Conservation (phyloP, 73 alveolate genomes). For the Stentor coeruleus region DNA sequence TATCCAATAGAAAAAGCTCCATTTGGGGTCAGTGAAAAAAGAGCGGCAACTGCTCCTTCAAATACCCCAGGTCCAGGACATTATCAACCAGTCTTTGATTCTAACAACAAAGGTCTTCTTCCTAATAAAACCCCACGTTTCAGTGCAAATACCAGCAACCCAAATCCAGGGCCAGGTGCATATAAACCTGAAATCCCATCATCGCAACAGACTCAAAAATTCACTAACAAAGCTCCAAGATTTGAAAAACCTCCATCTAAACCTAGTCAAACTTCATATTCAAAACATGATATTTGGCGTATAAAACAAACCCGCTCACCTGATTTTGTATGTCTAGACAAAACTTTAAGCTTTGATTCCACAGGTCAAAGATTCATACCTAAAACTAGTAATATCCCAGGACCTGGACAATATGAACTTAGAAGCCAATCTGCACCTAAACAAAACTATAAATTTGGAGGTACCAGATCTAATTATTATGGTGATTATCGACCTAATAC, state of each 20-base stretch:
- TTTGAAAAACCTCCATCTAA: not conserved
- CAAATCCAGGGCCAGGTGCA: constrained; percentile 19
- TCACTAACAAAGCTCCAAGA: not conserved
- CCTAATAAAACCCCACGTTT: not conserved
- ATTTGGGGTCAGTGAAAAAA: not conserved
- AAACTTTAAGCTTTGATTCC: not conserved
- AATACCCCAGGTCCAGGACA: constrained; percentile 21
- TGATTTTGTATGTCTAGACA: not conserved
- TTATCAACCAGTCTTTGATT: not conserved
- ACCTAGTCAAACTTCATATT: not conserved
- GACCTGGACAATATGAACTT: constrained; percentile 14
- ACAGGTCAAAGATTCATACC: not conserved
- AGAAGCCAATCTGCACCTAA: constrained; percentile 1
- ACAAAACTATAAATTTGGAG: not conserved
- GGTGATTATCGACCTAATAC: not conserved
- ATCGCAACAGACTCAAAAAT: not conserved
- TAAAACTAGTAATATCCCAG: not conserved
- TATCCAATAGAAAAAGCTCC: not conserved
- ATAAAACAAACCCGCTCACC: not conserved
- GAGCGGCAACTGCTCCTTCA: not conserved
- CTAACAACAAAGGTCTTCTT: not conserved
- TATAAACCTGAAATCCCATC: not conserved
- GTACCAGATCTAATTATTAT: not conserved
- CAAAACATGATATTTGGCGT: not conserved
- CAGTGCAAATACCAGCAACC: not conserved